Conservation (phyloP, 2,329 filamentous ascomycete species). For the Ophiostoma populinum region DNA sequence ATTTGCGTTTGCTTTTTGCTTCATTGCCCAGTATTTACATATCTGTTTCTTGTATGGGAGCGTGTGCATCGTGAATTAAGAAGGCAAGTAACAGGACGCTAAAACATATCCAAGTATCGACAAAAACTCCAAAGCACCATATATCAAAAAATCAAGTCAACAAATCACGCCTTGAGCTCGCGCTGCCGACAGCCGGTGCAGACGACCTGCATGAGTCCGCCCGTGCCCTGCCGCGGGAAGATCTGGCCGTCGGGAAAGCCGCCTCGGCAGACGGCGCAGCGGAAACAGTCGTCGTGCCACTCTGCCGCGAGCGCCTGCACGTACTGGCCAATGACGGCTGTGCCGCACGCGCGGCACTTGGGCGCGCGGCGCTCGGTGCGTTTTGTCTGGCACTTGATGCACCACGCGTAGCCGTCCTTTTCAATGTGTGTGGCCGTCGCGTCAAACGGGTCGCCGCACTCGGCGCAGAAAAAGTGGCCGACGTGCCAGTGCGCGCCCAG, state of each 20-base stretch:
- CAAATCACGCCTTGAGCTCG: constrained; percentile 35
- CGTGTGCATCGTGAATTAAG: not conserved
- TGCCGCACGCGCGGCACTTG: constrained; percentile 73
- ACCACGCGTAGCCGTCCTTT: constrained; percentile 97
- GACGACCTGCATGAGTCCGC: constrained; percentile 31
- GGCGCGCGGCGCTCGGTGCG: constrained; percentile 75
- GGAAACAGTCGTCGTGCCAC: constrained; percentile 89
- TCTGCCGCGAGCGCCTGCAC: constrained; percentile 77
- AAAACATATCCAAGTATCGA: not conserved
- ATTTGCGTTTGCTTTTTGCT: too few relatives aligned
- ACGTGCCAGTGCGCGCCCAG: constrained; percentile 94
- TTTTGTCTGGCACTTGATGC: constrained; percentile 79
- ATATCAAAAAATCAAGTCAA: not conserved
- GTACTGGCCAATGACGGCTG: constrained; percentile 76
- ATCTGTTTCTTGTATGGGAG: not conserved
- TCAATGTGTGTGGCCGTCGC: constrained; percentile 59
- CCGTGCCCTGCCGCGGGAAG: constrained; percentile 36
- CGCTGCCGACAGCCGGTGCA: constrained; percentile 43
- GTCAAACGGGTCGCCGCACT: constrained; percentile 91
- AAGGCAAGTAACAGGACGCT: not conserved
- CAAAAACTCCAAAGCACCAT: not conserved
- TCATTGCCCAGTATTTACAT: too few relatives aligned
- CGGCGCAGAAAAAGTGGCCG: constrained; percentile 96
- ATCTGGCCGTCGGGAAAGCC: constrained; percentile 49
- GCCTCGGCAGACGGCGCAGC: constrained; percentile 47